A percentile compares a stretch with the other conserved stretches of the same genome.
These are phyloP conservation scores for Hepatocystis sp. DNA, from an alignment of 169 alveolate species.

Conservation along the genomic window DNA sequence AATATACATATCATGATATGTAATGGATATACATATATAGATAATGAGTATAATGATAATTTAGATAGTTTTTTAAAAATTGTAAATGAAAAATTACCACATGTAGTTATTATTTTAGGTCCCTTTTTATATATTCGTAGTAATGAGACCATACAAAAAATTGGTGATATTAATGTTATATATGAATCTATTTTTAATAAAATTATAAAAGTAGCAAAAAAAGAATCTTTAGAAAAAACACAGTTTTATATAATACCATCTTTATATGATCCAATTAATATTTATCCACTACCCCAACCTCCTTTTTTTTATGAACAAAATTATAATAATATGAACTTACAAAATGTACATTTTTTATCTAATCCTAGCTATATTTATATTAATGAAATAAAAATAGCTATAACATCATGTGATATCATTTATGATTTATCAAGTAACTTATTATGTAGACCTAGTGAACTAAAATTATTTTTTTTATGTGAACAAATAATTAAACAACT, in stretches of 20 bases:
- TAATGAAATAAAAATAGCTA: slow-evolving; percentile 73
- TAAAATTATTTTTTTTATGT: slow-evolving; percentile 45
- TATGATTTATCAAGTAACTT: slow-evolving; percentile 46
- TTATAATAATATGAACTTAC: slow-evolving; percentile 15
- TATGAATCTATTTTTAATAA: slow-evolving; percentile 63
- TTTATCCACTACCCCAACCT: slow-evolving; percentile 76
- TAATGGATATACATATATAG: slow-evolving; percentile 68
- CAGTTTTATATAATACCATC: slow-evolving; percentile 75
- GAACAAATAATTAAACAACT: slow-evolving; percentile 73
- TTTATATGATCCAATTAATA: slow-evolving; percentile 56
- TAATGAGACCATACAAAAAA: slow-evolving; percentile 76
- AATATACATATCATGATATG: slow-evolving; percentile 68
- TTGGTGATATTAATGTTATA: slow-evolving; percentile 70
- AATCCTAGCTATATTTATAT: slow-evolving; percentile 67
- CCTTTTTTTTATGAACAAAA: slow-evolving; percentile 68
- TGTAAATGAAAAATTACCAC: slow-evolving; percentile 73
- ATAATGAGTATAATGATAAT: slow-evolving; percentile 62
- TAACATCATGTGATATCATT: slow-evolving; percentile 73
- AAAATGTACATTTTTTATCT: slow-evolving; percentile 69
- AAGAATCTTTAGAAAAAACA: slow-evolving; percentile 67
- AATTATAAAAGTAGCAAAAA: slow-evolving; percentile 73
- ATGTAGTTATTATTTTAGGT: slow-evolving; percentile 73
- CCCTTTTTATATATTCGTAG: slow-evolving; percentile 76
- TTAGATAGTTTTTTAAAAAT: slow-evolving; percentile 57
- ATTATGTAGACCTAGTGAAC: slow-evolving; percentile 71